Evolutionary conservation across 257 asterid genomes (phyloP), one percentile per base, ranked within the genome.

Genomic region (Plantago major): DNA sequence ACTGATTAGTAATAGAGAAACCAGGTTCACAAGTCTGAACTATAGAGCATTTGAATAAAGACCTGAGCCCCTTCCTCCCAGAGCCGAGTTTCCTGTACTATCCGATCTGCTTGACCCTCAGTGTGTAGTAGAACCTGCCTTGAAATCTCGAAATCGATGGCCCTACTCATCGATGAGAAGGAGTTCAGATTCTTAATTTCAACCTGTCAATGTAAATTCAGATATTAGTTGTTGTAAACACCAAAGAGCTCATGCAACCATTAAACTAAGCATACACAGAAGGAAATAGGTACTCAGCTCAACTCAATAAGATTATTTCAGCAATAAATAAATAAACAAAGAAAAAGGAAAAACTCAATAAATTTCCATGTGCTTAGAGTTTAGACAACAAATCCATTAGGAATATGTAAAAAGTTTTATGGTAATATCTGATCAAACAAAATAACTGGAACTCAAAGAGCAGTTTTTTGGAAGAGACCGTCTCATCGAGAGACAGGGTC

Each of bases 31-130:
- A 33, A 55, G 22, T 54, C n/a, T 16, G 44, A 60, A 15, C n/a
- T 10, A 30, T 5, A 40, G 60, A n/a, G 11, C 16, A 10, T 19
- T 51, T n/a, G n/a, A 79, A 45, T 76, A 60, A 48, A 73, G 74
- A 92, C 97, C 99, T 92, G 99, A 78, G 95, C 79, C 42, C 97
- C 96, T 75, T 93, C 99, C 71, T 93, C 99, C 99, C 97, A 93
- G 40, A 81, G 91, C 55, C 99, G 96, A 79, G 99, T 93, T 78
- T 93, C 99, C 76, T 74, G 97, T 63, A 87, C 95, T 74, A 93
- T 89, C 71, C 86, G 79, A 76, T 85, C 84, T 50, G 78, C 82
- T 79, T 82, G 85, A 55, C 96, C 95, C 83, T 89, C 82, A 76
- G 53, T 72, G 78, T 85, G 93, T 42, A 89, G 97, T 18, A 53